Evolutionary conservation across 148 eudicot genomes (phyloP), one percentile per base, ranked within the genome.

Genomic region (Cornus suecica): DNA sequence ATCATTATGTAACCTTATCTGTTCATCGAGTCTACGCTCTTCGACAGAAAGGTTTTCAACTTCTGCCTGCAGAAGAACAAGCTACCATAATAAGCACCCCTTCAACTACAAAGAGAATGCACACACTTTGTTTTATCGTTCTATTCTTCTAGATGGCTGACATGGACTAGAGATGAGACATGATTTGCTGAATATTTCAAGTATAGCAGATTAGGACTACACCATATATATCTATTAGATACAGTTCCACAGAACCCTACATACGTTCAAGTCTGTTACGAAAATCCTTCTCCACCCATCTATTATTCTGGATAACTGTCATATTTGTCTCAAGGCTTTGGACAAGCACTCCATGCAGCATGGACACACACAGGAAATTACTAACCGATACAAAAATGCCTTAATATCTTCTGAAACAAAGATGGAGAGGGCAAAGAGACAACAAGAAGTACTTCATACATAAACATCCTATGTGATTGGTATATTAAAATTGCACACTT

Each of bases 1-100:
- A 51, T 66, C 31, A 71, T 20, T 27, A 56, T 24, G 26, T 73
- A 56, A 95, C 99, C 97, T 94, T 82, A 92, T 92, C 63, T 90
- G 89, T 64, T 89, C 97, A 79, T 94, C 97, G 76, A 94, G 84
- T 81, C 86, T 85, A 27, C 72, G 86, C 83, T 92, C 99, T 78
- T 95, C 90, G 70, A 89, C 10, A 31, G 88, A 79, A 74, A 95
- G 95, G 80, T 76, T 91, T 77, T 92, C 94, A 71, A 92, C 90
- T 78, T 95, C 94, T 80, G 87, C 93, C 99, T 95, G 92, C 82
- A 83, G 24, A 68, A n/a, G 30, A 52, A 32, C 10, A 68, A 74
- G 68, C 10, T 37, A 13, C 52, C 14, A 26, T 77, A 58, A 77
- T 62, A 18, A 29, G 34, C 45, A 65, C 74, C n/a, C 29, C 37